phyloP scores from a whole-genome alignment of 495 filamentous ascomycete genomes.

The Daldinia grandis region DNA sequence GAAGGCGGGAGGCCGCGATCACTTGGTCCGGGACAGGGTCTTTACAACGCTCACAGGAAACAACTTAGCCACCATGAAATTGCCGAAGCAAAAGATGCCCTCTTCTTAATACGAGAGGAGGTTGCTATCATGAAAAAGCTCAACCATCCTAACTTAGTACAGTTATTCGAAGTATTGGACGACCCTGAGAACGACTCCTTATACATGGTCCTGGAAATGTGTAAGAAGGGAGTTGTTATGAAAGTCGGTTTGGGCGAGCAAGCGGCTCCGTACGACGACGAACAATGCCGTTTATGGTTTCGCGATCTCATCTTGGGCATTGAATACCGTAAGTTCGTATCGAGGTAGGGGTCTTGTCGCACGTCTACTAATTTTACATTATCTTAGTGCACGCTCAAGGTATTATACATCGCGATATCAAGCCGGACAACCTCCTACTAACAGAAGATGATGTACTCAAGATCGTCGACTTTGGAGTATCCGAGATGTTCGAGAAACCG shows the following conservation, averaged over 20 bases:
- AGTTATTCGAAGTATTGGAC: conserved; percentile 91
- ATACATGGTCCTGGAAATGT: conserved; percentile 99
- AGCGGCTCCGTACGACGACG: conserved; percentile 84
- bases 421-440: conserved; percentile 93
- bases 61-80: conserved; percentile 52
- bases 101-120: conserved; percentile 92
- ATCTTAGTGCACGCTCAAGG: conserved; percentile 85
- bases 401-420: conserved; percentile 96
- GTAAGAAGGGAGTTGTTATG: conserved; percentile 98
- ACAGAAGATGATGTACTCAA: conserved; percentile 92
- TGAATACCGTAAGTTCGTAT: conserved; percentile 75
- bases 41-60: conserved; percentile 39
- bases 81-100: conserved; percentile 74
- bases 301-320: conserved; percentile 95
- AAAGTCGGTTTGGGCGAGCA: conserved; percentile 87
- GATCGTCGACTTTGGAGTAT: conserved; percentile 97
- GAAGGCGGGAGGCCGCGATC: conserved; percentile 52
- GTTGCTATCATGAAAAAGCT: conserved; percentile 99
- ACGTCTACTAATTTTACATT: conserved; percentile 2
- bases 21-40: conserved; percentile 48
- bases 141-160: conserved; percentile 91
- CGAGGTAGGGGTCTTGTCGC: conserved; percentile 2
- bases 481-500: conserved; percentile 95
- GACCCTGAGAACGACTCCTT: conserved; percentile 94
- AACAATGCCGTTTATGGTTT: conserved; percentile 89